Evolutionary conservation across 257 asterid genomes (phyloP).

Genomic region (Nicotiana attenuata): DNA sequence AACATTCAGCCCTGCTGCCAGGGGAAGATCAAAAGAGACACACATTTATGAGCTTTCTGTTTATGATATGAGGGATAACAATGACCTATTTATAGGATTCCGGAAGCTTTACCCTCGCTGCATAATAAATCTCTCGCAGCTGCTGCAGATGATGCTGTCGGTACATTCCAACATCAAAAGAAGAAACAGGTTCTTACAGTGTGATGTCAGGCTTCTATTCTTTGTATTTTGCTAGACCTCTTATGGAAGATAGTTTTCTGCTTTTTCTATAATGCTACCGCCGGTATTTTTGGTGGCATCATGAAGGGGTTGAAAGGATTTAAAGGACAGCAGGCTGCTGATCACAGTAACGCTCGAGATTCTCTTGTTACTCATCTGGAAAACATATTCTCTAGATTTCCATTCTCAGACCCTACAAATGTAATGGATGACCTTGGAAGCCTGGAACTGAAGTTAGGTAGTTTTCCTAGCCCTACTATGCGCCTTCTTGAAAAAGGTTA

Average conservation of each 20-base stretch:
- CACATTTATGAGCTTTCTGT: background rate
- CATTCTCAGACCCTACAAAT: slow-evolving; percentile 54
- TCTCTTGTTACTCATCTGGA: slow-evolving; percentile 54
- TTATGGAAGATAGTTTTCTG: slow-evolving; percentile 19
- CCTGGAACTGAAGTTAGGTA: slow-evolving; percentile 65
- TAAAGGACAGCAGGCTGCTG: slow-evolving; percentile 38
- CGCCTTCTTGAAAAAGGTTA: slow-evolving; percentile 3
- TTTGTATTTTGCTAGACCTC: slow-evolving; percentile 7
- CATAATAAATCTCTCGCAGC: slow-evolving; percentile 69
- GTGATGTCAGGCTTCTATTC: slow-evolving; percentile 5
- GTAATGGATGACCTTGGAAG: slow-evolving; percentile 31
- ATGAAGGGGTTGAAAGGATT: slow-evolving; percentile 77
- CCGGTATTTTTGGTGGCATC: slow-evolving; percentile 66
- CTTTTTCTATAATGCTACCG: slow-evolving; percentile 39
- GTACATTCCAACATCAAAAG: slow-evolving; percentile 42
- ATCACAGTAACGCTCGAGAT: slow-evolving; percentile 45
- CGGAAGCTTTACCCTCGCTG: slow-evolving; percentile 58
- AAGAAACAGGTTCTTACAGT: slow-evolving; percentile 43
- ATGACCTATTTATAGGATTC: slow-evolving; percentile 41
- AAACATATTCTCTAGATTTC: slow-evolving; percentile 75
- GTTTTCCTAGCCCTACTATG: slow-evolving; percentile 16
- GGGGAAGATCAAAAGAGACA: background rate
- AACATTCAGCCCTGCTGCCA: background rate
- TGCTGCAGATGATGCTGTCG: slow-evolving; percentile 41
- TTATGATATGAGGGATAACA: slow-evolving; percentile 16